phyloP scores from a whole-genome alignment of 768 basidiomycete genomes.

The Suillus paluster region DNA sequence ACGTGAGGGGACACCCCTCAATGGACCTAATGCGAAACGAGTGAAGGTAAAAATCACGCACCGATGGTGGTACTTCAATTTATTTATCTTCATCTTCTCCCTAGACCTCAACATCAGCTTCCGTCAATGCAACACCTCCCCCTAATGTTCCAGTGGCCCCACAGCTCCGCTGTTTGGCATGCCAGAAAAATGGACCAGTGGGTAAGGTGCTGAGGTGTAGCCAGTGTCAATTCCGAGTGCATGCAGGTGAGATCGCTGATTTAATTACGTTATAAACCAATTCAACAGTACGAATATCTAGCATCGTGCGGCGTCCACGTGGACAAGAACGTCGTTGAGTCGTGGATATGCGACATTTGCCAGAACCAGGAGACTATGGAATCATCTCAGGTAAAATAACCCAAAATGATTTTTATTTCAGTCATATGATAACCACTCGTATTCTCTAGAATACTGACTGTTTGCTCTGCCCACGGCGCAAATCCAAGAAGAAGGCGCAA shows the following conservation, averaged over 20 bases:
- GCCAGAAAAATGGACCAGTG: conserved; percentile 72
- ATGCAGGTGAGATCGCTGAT: conserved; percentile 59
- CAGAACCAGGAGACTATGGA: conserved; percentile 82
- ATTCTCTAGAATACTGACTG: conserved; percentile 74
- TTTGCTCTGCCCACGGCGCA: conserved; percentile 74
- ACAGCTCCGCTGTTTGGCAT: conserved; percentile 75
- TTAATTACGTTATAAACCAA: conserved; percentile 9
- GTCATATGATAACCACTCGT: conserved; percentile 6
- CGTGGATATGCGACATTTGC: conserved; percentile 90
- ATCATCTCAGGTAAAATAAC: conserved; percentile 65
- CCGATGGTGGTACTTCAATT: background rate
- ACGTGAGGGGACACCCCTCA: conserved; percentile 63
- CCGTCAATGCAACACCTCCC: conserved; percentile 62
- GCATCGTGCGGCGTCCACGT: conserved; percentile 72
- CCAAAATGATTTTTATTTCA: background rate
- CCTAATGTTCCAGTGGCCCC: conserved; percentile 56
- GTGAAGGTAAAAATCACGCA: conserved; percentile 50
- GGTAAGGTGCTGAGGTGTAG: conserved; percentile 84
- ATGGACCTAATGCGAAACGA: conserved; percentile 60
- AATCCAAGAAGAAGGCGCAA: conserved; percentile 41
- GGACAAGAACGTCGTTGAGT: conserved; percentile 64
- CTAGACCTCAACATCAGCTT: conserved; percentile 38
- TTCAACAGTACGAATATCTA: conserved; percentile 28
- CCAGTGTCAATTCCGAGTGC: conserved; percentile 76
- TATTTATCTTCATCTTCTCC: conserved; percentile 1